Evolutionary conservation across 371 early-diverging fungal species (phyloP).

Genomic region (Mortierella sp.): DNA sequence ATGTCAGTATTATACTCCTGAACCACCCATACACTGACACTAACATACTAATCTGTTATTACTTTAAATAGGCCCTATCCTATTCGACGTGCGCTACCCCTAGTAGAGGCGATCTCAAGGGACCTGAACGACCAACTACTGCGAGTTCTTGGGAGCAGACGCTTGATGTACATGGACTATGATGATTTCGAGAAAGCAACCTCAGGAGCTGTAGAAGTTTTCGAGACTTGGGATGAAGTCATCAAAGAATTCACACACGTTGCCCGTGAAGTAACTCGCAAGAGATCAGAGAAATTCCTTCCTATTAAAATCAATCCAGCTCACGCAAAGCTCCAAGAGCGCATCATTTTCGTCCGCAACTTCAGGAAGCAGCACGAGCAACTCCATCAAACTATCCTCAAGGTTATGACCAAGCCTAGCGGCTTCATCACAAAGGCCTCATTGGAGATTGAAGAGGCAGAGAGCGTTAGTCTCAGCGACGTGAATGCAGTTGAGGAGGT

Average conservation of each 20-base stretch:
- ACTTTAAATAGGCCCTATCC: conserved; percentile 85
- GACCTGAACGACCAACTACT: conserved; percentile 95
- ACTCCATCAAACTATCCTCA: conserved; percentile 92
- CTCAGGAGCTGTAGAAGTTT: conserved; percentile 89
- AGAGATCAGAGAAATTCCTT: conserved; percentile 93
- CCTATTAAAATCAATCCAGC: conserved; percentile 94
- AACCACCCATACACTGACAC: no score
- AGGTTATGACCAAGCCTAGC: conserved; percentile 87
- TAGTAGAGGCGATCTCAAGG: conserved; percentile 95
- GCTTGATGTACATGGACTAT: conserved; percentile 95
- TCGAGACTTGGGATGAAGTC: conserved; percentile 95
- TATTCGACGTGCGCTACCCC: conserved; percentile 89
- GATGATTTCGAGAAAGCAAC: conserved; percentile 85
- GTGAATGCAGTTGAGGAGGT: conserved; percentile 93
- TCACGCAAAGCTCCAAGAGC: conserved; percentile 95
- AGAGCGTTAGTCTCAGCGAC: conserved; percentile 73
- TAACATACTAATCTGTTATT: neutral
- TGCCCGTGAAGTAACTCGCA: conserved; percentile 95
- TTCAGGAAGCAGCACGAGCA: conserved; percentile 98
- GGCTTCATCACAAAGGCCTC: conserved; percentile 68
- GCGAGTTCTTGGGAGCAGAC: conserved; percentile 87
- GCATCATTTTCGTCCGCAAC: conserved; percentile 87
- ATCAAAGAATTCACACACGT: conserved; percentile 95
- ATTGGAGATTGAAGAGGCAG: conserved; percentile 66
- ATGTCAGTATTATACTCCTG: neutral